Percentiles rank a stretch among this genome's conserved stretches.
These are phyloP conservation scores for Hypoxylon sp. DNA, from an alignment of 2,329 filamentous ascomycete species.

Conservation along the genomic window DNA sequence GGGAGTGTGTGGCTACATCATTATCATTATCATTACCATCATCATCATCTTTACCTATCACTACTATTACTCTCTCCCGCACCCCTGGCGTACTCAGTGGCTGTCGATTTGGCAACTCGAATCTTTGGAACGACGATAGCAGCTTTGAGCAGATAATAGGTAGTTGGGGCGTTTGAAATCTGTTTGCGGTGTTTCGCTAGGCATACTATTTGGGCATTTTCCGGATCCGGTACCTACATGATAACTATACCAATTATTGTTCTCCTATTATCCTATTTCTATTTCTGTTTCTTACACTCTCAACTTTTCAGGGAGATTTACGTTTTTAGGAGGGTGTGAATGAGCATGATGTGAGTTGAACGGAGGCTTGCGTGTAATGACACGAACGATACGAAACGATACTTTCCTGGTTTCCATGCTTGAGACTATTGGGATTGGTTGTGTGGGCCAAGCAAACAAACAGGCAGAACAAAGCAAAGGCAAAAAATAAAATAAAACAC, in stretches of 20 bases:
- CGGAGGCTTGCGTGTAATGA: conserved; percentile 5
- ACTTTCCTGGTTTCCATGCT: not conserved
- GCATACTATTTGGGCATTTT: conserved; percentile 32
- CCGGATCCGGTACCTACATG: conserved; percentile 34
- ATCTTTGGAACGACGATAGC: conserved; percentile 1
- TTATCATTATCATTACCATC: no score
- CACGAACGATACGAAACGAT: conserved; percentile 13
- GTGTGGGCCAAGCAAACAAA: conserved; percentile 1
- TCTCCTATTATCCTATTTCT: conserved; percentile 6
- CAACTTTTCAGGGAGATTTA: no score
- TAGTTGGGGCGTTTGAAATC: conserved; percentile 16
- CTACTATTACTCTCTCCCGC: conserved; percentile 8
- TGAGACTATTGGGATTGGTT: not conserved
- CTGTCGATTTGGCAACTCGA: conserved; percentile 2
- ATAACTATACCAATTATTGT: conserved; percentile 34
- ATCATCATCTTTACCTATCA: conserved; percentile 11
- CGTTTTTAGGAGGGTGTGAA: no score
- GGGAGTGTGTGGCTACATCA: no score
- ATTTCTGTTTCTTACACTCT: not conserved
- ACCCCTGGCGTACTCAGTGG: conserved; percentile 23
- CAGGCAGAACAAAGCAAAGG: no score
- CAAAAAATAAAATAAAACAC: no score
- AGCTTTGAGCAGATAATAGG: no score
- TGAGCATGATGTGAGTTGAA: no score
- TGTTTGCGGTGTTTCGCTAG: conserved; percentile 13